Evolutionary conservation across 208 protist species (phyloP), one percentile per base, ranked within the genome.

Genomic region (Trypanosoma caninum): DNA sequence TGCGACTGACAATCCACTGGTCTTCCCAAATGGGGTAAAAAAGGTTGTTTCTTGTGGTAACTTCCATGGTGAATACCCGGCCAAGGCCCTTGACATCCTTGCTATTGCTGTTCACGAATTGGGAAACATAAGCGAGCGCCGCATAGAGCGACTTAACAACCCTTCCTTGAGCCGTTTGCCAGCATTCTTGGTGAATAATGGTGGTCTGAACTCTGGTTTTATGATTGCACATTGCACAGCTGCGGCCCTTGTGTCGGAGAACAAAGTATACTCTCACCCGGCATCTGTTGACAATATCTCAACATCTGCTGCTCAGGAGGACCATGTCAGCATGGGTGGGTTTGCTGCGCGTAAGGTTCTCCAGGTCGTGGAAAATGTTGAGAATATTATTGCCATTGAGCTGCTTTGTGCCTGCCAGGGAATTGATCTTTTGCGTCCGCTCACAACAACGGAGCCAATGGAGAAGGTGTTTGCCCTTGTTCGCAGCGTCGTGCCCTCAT

Each of bases 191-290:
- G 82, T 94, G 0, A 18, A 76, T 30, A 56, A 92, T 16, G 82
- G 82, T 33, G 91, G 93, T 28, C 53, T 97, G 5, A 90, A 97
- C 38, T 89, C 72, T 18, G 93, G 93, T 27, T 97, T 93, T 46
- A 97, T 97, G 93, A 97, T 97, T 61, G 80, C 87, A 0, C 93
- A 97, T 42, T 95, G 76, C 58, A 96, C 93, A 8, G 78, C 88
- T 10, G 89, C 90, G 11, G 78, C 92, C 18, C 72, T 97, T 3
- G 82, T 84, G 22, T 87, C 76, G 34, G 84, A 95, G 61, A 95
- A 95, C 59, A 95, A 92, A 59, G 78, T 83, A 28, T 72, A 97
- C 10, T 79, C 65, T 14, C 93, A 97, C 65, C 93, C 93, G 37
- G 45, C 86, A 11, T 96, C 89, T 4, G 70, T 79, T 7, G 93